Evolutionary conservation across 345 rosid species (phyloP), one percentile per base, ranked within the genome.

Genomic region (Cardamine occulta): DNA sequence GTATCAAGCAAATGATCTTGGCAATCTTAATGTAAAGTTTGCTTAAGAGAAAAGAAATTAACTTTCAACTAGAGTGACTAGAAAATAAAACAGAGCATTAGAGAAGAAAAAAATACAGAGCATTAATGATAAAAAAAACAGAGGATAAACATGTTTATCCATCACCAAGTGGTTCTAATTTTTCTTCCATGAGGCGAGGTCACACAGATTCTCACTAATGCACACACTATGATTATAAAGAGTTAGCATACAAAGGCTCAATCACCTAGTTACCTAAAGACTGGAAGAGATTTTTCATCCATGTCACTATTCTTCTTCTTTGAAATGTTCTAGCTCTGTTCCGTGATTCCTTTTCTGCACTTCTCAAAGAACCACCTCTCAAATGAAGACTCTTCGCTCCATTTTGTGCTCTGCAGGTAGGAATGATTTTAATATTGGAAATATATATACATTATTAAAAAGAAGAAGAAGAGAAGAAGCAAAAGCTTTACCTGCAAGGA

Each of bases 401-500:
- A 28, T 5, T 32, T 32, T 32, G 35, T 32, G 2, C 35, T 32
- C 39, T 56, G 39, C 37, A 56, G 37, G 5, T 14, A 29, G 0
- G 32, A 24, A 7, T 4, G 1, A 48, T 48, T 48, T 17, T 4
- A 17, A 17, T 48, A 6, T 17, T 48, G 58, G 32, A 53, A 4
- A 23, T 13, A 53, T 53, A 23, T 53, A 23, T 21, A 4, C 14
- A 24, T 6, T 12, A 29, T 31, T 29, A 0, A 29, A 57, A 55
- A 26, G 0, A 4, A 11, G 2, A 7, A 24, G 7, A 23, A 24
- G 15, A 23, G 15, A 23, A 53, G 37, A 58, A n/a, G 42, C 31
- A 58, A 31, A 31, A 31, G 63, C 63, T 32, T 13, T 32, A 58
- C 63, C 63, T 31, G 63, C 15, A n/a, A 17, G 23, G 15, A 58